These are phyloP conservation scores for Jaltomata sinuosa DNA, from an alignment of 257 asterid genomes.

Conservation along the genomic window DNA sequence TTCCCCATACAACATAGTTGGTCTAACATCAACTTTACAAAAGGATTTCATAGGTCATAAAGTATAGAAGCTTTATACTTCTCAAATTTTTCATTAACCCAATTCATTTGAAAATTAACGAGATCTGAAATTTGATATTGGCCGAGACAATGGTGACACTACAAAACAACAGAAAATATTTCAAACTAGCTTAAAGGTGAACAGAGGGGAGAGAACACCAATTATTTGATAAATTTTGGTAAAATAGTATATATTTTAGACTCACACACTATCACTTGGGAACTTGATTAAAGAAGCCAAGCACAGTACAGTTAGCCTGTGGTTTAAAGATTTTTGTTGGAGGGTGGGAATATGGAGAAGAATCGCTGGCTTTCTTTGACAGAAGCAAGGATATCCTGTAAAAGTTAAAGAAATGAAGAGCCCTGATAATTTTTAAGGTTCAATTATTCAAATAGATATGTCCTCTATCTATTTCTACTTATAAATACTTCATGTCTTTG, in stretches of 20 bases:
- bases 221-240: not conserved
- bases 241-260: not conserved
- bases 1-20: too few species aligned
- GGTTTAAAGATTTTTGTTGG: not conserved
- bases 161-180: not conserved
- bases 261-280: not conserved
- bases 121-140: not conserved
- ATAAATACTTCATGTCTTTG: too few species aligned
- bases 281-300: not conserved
- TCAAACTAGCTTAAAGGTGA: not conserved
- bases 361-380: not conserved
- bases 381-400: not conserved
- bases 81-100: not conserved
- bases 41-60: not conserved
- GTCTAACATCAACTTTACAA: too few species aligned
- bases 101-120: not conserved
- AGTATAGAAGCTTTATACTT: not conserved
- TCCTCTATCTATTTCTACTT: not conserved
- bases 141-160: not conserved
- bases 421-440: not conserved
- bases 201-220: not conserved
- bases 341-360: not conserved
- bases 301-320: not conserved
- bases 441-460: not conserved
- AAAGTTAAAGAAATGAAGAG: not conserved